Conservation (phyloP, 2,329 filamentous ascomycete genomes). For the Fusarium veterinarium region DNA sequence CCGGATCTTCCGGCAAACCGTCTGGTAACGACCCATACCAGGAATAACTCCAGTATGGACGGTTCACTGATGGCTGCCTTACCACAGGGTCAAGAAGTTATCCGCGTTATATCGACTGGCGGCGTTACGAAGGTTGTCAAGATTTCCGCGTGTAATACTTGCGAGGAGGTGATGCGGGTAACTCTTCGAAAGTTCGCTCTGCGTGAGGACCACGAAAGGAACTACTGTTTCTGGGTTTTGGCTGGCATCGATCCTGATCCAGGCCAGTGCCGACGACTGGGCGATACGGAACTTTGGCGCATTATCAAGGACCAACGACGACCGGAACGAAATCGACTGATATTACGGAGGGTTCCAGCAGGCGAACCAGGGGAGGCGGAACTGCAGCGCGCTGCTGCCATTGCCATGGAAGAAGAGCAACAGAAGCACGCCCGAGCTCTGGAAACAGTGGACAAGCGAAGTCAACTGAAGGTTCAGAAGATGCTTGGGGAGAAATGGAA, state of each 20-base stretch:
- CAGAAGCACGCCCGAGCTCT: slow-evolving; percentile 75
- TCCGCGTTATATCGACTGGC: slow-evolving; percentile 91
- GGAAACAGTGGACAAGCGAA: slow-evolving; percentile 76
- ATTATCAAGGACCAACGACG: slow-evolving; percentile 89
- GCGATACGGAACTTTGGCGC: slow-evolving; percentile 88
- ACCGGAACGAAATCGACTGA: slow-evolving; percentile 89
- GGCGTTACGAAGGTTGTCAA: slow-evolving; percentile 94
- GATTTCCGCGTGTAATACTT: slow-evolving; percentile 89
- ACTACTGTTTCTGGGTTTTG: slow-evolving; percentile 96
- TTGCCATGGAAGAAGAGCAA: slow-evolving; percentile 88
- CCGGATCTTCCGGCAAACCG: slow-evolving; percentile 72
- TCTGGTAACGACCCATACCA: slow-evolving; percentile 75
- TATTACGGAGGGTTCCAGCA: slow-evolving; percentile 90
- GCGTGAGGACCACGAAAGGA: slow-evolving; percentile 90
- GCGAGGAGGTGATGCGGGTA: slow-evolving; percentile 91
- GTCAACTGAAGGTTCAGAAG: slow-evolving; percentile 88
- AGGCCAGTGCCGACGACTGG: slow-evolving; percentile 81
- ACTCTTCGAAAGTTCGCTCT: slow-evolving; percentile 89
- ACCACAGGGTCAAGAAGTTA: slow-evolving; percentile 87
- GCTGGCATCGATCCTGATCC: slow-evolving; percentile 87
- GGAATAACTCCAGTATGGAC: slow-evolving; percentile 86
- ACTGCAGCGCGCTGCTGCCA: slow-evolving; percentile 85
- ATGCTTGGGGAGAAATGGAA: slow-evolving; percentile 89
- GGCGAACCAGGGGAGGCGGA: slow-evolving; percentile 91
- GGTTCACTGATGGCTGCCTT: slow-evolving; percentile 86